Evolutionary conservation across 768 basidiomycete species (phyloP).

Genomic region (Xerocomellus intermedius): DNA sequence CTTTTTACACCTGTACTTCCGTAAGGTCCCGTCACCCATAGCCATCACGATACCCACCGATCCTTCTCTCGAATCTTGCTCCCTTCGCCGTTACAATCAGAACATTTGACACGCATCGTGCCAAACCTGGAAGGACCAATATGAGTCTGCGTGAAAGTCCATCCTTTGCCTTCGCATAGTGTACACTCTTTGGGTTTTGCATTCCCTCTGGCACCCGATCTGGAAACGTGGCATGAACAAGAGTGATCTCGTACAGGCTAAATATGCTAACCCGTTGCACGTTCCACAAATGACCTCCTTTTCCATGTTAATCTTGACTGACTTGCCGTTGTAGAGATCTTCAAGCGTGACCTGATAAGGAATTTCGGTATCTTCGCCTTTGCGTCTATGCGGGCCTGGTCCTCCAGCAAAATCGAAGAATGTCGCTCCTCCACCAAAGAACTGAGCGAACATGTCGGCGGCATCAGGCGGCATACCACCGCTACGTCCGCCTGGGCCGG

Average conservation of each 20-base stretch:
- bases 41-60: conserved; percentile 44
- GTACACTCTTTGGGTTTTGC: conserved; percentile 84
- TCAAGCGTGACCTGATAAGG: conserved; percentile 86
- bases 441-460: conserved; percentile 71
- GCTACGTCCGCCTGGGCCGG: conserved; percentile 45
- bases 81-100: conserved; percentile 69
- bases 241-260: background rate
- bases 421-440: conserved; percentile 60
- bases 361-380: conserved; percentile 72
- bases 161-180: conserved; percentile 83
- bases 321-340: conserved; percentile 90
- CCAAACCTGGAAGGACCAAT: conserved; percentile 48
- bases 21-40: conserved; percentile 1
- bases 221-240: conserved; percentile 30
- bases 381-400: conserved; percentile 44
- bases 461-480: conserved; percentile 47
- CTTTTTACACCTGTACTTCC: conserved; percentile 76
- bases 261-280: conserved; percentile 69
- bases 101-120: conserved; percentile 54
- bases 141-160: conserved; percentile 58
- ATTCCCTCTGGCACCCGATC: conserved; percentile 77
- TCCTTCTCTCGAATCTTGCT: conserved; percentile 82
- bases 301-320: conserved; percentile 86
- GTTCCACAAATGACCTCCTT: conserved; percentile 73
- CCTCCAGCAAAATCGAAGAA: conserved; percentile 68